Base-by-base conservation (phyloP, 2,329 filamentous ascomycete species). In the Colletotrichum sp. region DNA sequence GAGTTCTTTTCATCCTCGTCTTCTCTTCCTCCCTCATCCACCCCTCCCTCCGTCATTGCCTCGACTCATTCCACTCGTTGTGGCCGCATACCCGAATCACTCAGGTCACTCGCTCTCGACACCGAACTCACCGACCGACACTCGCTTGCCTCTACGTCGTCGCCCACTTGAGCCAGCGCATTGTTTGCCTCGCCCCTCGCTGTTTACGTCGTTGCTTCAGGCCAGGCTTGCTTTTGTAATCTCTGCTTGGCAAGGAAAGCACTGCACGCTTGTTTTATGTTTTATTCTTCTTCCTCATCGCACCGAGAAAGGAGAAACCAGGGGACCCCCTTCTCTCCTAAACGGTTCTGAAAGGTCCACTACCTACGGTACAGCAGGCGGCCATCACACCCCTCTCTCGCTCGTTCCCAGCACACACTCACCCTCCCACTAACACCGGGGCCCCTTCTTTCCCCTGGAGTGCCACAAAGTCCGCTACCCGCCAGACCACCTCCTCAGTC, bases 321-420 rank as follows among this genome's bases (percentile, higher is more conserved):
- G 74, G 74, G 74, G 57, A 9, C 34, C 71, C 73, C 68, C 44
- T 69, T 74, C 70, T 64, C 59, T 74, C 74, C 74, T 76, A 69
- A 74, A 74, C 57, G 44, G 64, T 73, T 49, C 65, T 65, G 59
- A 44, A 72, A 69, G 39, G 70, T 69, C 64, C 74, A 71, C 30
- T n/a, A 30, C 74, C 39, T 49, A n/a, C 39, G 39, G 39, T 60
- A 65, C 65, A 60, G 44, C 44, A 52, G 44, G 44, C 44, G 44
- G 44, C n/a, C 44, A 52, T 6, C 57, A 44, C 34, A 60, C 55
- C 44, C 71, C 30, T 68, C 67, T 30, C 62, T 55, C 67, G n/a
- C 44, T 66, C 69, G 30, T 57, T 74, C 57, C 59, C 57, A 34
- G 63, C 39, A 21, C 32, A 24, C 32, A 32, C 26, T 64, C 57